Evolutionary conservation across 2,329 filamentous ascomycete species (phyloP).

Genomic region (Lecanicillium sp.): DNA sequence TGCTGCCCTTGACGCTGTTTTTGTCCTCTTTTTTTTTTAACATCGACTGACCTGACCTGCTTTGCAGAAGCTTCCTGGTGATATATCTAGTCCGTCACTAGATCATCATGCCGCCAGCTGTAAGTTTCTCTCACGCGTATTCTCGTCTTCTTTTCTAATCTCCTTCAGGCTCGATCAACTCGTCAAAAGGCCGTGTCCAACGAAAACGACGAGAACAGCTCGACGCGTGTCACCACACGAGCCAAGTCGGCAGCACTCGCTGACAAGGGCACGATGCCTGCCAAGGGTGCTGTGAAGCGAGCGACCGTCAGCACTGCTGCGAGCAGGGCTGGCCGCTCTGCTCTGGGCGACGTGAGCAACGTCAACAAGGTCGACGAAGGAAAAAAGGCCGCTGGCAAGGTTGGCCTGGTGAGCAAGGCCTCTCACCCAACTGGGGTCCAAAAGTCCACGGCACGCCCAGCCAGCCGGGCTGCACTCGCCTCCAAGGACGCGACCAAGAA

Average conservation of each 20-base stretch:
- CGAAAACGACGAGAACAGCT: slow-evolving; percentile 90
- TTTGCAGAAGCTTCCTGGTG: slow-evolving; percentile 2
- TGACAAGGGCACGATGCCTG: slow-evolving; percentile 46
- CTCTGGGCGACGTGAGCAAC: slow-evolving; percentile 92
- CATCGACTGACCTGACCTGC: slow-evolving; percentile 2
- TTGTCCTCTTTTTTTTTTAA: slow-evolving; percentile 1
- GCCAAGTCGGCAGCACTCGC: slow-evolving; percentile 74
- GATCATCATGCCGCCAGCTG: slow-evolving; percentile 8
- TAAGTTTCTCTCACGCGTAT: background rate
- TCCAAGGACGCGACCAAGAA: slow-evolving; percentile 56
- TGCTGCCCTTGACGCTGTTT: slow-evolving; percentile 6
- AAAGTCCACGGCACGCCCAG: slow-evolving; percentile 52
- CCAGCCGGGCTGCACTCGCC: slow-evolving; percentile 53
- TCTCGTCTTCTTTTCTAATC: background rate
- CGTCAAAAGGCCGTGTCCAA: slow-evolving; percentile 72
- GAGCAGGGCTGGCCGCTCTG: slow-evolving; percentile 56
- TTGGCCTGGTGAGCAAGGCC: slow-evolving; percentile 68
- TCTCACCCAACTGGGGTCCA: slow-evolving; percentile 74
- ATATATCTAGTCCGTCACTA: slow-evolving; percentile 5
- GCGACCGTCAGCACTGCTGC: slow-evolving; percentile 42
- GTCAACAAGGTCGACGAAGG: slow-evolving; percentile 69
- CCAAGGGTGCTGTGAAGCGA: slow-evolving; percentile 62
- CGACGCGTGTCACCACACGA: slow-evolving; percentile 85
- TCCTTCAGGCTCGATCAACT: slow-evolving; percentile 53
- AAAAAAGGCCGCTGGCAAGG: slow-evolving; percentile 66